Evolutionary conservation across 2,329 filamentous ascomycete genomes (phyloP).

Genomic region (Xylaria sp.): DNA sequence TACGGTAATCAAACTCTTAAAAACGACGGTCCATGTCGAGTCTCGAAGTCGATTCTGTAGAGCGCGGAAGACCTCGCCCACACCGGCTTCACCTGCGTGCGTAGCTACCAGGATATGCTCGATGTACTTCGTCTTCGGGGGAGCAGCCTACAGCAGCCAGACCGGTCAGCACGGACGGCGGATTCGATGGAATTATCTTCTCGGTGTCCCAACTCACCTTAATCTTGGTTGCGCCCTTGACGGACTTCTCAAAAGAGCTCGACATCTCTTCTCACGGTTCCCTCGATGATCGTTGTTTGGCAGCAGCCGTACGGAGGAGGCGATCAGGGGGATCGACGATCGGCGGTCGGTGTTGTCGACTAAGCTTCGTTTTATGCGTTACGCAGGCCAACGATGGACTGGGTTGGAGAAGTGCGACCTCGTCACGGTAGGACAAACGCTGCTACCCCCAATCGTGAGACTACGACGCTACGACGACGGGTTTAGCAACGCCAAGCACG

Average conservation of each 20-base stretch:
- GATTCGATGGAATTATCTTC: background rate
- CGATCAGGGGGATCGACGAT: constrained; percentile 30
- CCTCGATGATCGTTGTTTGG: background rate
- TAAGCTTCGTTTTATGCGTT: constrained; percentile 12
- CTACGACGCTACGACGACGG: constrained; percentile 23
- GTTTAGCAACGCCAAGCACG: constrained; percentile 3
- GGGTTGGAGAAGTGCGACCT: constrained; percentile 27
- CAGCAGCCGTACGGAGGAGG: constrained; percentile 11
- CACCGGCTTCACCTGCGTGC: constrained; percentile 91
- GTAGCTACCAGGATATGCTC: constrained; percentile 97
- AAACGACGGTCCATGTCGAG: constrained; percentile 99
- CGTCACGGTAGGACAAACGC: constrained; percentile 32
- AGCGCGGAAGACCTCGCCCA: constrained; percentile 94
- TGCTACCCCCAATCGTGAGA: constrained; percentile 18
- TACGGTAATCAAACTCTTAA: constrained; percentile 95
- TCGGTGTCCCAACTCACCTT: constrained; percentile 70
- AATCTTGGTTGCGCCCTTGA: constrained; percentile 98
- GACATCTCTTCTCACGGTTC: constrained; percentile 65
- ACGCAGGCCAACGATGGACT: constrained; percentile 18
- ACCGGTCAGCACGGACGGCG: constrained; percentile 35
- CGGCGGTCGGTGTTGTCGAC: constrained; percentile 22
- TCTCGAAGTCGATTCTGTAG: constrained; percentile 90
- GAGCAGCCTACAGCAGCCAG: constrained; percentile 74
- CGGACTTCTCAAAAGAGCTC: constrained; percentile 97
- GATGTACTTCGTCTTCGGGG: constrained; percentile 99